A percentile compares a stretch with the other conserved stretches of the same genome.
These are phyloP conservation scores for Aspergillus tamarii DNA, from an alignment of 2,329 filamentous ascomycete genomes.

Conservation along the genomic window DNA sequence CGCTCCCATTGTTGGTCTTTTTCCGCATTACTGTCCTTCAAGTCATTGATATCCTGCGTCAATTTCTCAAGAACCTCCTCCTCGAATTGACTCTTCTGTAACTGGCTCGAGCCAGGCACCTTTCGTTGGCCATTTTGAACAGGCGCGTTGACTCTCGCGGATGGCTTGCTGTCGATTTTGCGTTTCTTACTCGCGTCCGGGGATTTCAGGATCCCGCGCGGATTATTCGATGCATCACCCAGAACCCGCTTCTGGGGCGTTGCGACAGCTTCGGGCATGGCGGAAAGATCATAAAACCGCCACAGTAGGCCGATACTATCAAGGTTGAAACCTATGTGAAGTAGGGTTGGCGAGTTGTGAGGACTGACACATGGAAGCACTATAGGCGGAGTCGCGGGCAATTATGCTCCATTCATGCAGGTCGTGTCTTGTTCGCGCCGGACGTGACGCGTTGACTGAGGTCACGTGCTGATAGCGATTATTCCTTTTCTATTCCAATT, in stretches of 20 bases:
- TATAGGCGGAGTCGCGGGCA: conserved; percentile 15
- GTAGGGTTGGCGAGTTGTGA: background rate
- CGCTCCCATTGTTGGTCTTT: conserved; percentile 91
- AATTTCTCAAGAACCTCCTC: conserved; percentile 93
- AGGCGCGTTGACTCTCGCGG: conserved; percentile 60
- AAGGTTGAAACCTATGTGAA: background rate
- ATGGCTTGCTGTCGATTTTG: conserved; percentile 66
- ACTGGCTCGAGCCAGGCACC: conserved; percentile 61
- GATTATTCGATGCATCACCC: conserved; percentile 67
- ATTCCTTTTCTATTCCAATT: too few species aligned
- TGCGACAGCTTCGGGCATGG: conserved; percentile 45
- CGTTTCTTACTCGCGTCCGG: conserved; percentile 72
- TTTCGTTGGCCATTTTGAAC: conserved; percentile 66
- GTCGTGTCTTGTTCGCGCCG: conserved; percentile 25
- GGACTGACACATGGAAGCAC: background rate
- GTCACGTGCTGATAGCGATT: conserved; percentile 7
- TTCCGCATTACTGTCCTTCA: conserved; percentile 86
- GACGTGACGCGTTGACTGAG: conserved; percentile 21
- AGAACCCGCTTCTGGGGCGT: conserved; percentile 73
- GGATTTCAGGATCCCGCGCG: conserved; percentile 63
- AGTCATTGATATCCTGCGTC: conserved; percentile 84
- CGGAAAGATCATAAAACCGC: conserved; percentile 22
- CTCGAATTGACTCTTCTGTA: conserved; percentile 90
- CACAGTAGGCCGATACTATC: background rate
- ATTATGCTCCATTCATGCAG: conserved; percentile 16